A percentile compares a stretch with the other conserved stretches of the same genome.
Conservation (phyloP, 108 stramenopile genomes). For the Skeletonema menzelii region DNA sequence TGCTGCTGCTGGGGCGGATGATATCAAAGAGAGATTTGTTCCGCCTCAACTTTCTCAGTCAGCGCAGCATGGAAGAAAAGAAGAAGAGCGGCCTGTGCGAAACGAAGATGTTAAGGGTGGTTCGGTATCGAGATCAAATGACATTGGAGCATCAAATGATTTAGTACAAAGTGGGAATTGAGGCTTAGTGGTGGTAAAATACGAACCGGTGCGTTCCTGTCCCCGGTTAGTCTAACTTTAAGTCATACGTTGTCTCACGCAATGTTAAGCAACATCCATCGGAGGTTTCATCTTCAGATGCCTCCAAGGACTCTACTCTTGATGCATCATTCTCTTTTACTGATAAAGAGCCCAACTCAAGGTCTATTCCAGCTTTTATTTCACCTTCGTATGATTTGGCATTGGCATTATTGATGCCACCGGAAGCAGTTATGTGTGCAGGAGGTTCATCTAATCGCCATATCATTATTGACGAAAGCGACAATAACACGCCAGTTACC, state of each 20-base stretch:
- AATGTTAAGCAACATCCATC: slow-evolving; percentile 30
- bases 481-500: slow-evolving; percentile 13
- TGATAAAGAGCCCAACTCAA: not conserved
- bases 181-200: not conserved
- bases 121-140: not conserved
- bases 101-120: not conserved
- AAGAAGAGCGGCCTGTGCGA: not conserved
- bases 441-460: slow-evolving; percentile 29
- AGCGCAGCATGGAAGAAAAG: not conserved
- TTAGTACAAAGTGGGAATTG: not conserved
- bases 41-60: not conserved
- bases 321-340: not conserved
- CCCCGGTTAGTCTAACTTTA: slow-evolving; percentile 17
- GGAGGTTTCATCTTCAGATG: not conserved
- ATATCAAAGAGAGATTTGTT: not conserved
- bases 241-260: slow-evolving; percentile 28
- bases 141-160: not conserved
- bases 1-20: not conserved
- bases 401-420: not conserved
- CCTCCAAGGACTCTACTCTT: slow-evolving; percentile 8
- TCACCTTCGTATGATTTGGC: not conserved
- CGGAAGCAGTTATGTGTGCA: not conserved
- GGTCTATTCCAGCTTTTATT: slow-evolving; percentile 1
- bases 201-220: not conserved
- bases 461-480: slow-evolving; percentile 9